Percentiles rank a stretch among this genome's conserved stretches.
Conservation (phyloP, 2,329 filamentous ascomycete genomes). For the Monilinia fructicola region DNA sequence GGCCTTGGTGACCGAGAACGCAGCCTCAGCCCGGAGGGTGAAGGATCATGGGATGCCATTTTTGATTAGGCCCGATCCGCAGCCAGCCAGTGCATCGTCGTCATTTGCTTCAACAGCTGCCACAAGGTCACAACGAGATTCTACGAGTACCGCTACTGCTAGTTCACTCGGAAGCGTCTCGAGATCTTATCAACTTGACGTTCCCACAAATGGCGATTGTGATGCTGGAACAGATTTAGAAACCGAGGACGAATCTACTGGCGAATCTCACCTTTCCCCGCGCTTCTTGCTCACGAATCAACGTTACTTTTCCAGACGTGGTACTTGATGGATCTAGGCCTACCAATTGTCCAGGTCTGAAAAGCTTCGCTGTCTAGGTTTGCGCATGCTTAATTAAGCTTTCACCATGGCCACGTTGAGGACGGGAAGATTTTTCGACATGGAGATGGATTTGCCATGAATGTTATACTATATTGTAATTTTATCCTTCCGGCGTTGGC, state of each 20-base stretch:
- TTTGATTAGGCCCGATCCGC: conserved; percentile 76
- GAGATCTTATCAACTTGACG: conserved; percentile 20
- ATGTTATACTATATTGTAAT: conserved; percentile 34
- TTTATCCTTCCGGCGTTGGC: conserved; percentile 3
- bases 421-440: not conserved
- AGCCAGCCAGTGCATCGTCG: conserved; percentile 75
- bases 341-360: not conserved
- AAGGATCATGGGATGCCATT: conserved; percentile 75
- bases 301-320: no score
- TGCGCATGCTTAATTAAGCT: not conserved
- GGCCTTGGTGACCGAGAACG: conserved; percentile 82
- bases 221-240: conserved; percentile 24
- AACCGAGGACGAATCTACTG: no score
- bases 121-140: conserved; percentile 32
- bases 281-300: not conserved
- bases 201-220: conserved; percentile 33
- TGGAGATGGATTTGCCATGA: not conserved
- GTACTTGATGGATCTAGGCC: not conserved
- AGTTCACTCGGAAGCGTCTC: conserved; percentile 26
- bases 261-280: no score
- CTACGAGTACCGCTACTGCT: conserved; percentile 37
- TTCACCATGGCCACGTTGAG: not conserved
- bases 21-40: conserved; percentile 70
- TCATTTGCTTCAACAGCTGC: conserved; percentile 59
- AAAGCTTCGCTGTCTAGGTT: not conserved